A percentile compares a stretch with the other conserved stretches of the same genome.
These are phyloP conservation scores for Suzukiozyma palmioleophila DNA, from an alignment of 1,139 yeast species.

Conservation along the genomic window DNA sequence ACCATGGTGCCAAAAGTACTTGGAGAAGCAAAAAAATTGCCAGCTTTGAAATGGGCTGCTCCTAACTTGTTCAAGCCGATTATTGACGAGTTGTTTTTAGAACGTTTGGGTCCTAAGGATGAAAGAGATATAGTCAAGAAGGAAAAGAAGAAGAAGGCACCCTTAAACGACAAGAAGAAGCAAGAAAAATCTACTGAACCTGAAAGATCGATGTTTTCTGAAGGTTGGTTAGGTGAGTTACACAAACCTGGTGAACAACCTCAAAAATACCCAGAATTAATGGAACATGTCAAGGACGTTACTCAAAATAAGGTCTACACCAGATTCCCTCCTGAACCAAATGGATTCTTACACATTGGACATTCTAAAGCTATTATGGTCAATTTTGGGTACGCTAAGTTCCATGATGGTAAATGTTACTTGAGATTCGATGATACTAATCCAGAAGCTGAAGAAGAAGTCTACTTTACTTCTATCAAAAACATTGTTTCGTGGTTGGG, in stretches of 20 bases:
- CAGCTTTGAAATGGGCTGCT: constrained; percentile 86
- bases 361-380: constrained; percentile 98
- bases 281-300: constrained; percentile 71
- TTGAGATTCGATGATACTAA: constrained; percentile 96
- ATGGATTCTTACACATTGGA: constrained; percentile 94
- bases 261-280: constrained; percentile 80
- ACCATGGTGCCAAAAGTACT: constrained; percentile 69
- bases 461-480: constrained; percentile 77
- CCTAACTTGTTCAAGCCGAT: constrained; percentile 82
- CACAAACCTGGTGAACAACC: constrained; percentile 96
- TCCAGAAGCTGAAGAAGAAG: constrained; percentile 97
- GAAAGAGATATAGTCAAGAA: constrained; percentile 86
- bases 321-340: constrained; percentile 98
- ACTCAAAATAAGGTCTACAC: constrained; percentile 85
- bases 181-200: constrained; percentile 22
- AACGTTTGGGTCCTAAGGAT: constrained; percentile 86
- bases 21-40: constrained; percentile 70
- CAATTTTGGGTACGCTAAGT: constrained; percentile 90
- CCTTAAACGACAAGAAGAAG: constrained; percentile 17
- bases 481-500: constrained; percentile 93
- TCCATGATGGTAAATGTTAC: constrained; percentile 80
- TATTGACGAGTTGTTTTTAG: constrained; percentile 71
- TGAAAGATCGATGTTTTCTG: constrained; percentile 82
- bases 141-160: constrained; percentile 53
- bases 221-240: constrained; percentile 92